A percentile compares a stretch with the other conserved stretches of the same genome.
Evolutionary conservation across 805 yeast species (phyloP).

Genomic region (Suhomyces kilbournensis): DNA sequence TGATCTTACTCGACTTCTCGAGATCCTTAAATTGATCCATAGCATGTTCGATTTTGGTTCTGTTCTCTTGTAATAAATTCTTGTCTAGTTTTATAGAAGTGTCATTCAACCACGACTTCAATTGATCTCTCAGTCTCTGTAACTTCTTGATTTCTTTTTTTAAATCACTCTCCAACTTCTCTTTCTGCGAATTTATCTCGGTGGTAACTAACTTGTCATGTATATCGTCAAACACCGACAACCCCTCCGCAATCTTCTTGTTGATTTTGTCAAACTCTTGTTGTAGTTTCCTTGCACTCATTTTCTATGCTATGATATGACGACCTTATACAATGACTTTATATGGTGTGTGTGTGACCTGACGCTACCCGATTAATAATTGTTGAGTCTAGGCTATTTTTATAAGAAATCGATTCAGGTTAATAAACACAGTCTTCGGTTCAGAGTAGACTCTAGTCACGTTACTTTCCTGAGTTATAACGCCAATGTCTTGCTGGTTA

Average conservation of each 20-base stretch:
- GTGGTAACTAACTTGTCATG: conserved; percentile 82
- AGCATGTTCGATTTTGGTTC: conserved; percentile 73
- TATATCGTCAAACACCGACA: conserved; percentile 76
- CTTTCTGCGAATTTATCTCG: conserved; percentile 85
- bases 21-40: conserved; percentile 96
- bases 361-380: not conserved
- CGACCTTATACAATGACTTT: not conserved
- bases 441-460: not conserved
- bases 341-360: too few species aligned
- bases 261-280: conserved; percentile 91
- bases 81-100: conserved; percentile 80
- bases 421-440: not conserved
- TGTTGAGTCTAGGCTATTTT: not conserved
- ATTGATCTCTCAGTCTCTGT: conserved; percentile 91
- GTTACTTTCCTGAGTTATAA: conserved; percentile 78
- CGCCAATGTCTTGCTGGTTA: conserved; percentile 40
- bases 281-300: conserved; percentile 46
- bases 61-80: conserved; percentile 51
- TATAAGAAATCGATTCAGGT: not conserved
- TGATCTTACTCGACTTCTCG: conserved; percentile 89
- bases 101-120: conserved; percentile 90
- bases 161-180: conserved; percentile 86
- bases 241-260: conserved; percentile 87
- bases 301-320: conserved; percentile 8
- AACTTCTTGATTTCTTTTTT: conserved; percentile 93